Base-by-base conservation (phyloP, 2,329 filamentous ascomycete species). In the Colletotrichum incanum region DNA sequence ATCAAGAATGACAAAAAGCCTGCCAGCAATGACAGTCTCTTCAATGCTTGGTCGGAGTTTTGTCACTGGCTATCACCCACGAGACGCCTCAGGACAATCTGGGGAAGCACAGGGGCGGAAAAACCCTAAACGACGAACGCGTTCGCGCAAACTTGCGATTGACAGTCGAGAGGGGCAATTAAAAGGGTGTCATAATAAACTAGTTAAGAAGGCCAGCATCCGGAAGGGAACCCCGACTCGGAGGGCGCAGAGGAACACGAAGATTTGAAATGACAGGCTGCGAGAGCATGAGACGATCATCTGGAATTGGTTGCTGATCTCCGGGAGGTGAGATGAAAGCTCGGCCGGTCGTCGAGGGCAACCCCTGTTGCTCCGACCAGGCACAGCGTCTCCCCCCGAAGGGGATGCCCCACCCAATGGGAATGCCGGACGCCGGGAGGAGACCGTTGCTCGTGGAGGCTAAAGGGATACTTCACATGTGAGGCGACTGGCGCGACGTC, bases 331-430 rank as follows among this genome's bases (percentile, higher is more conserved):
- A 73, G 67, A 71, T 73, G 66, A 71, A 61, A 66, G 66, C 66
- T 71, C 58, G 61, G 71, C 61, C 67, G 49, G 71, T 73, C 61
- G 71, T 73, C 62, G 67, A 71, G 71, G 70, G 70, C 65, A 72
- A 72, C 70, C 70, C 70, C 70, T 72, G 70, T 60, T 70, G 23
- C 69, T 72, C 69, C 59, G 58, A 69, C 59, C 45, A 52, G 41
- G 43, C 23, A 47, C 37, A 31, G 31, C 59, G 54, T 69, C 54
- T 64, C 69, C 45, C 45, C 59, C 70, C 59, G 66, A 72, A 69
- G 65, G 52, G 54, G 70, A 72, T 65, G 54, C 50, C 43, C 54
- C 45, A 43, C 47, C 54, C 65, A 67, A 64, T 72, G 65, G 31
- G 52, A 58, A 54, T 37, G 50, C n/a, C 47, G 63, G 43, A 54